phyloP scores from a whole-genome alignment of 1,284 basidiomycete genomes.

The Microbotryum intermedium region DNA sequence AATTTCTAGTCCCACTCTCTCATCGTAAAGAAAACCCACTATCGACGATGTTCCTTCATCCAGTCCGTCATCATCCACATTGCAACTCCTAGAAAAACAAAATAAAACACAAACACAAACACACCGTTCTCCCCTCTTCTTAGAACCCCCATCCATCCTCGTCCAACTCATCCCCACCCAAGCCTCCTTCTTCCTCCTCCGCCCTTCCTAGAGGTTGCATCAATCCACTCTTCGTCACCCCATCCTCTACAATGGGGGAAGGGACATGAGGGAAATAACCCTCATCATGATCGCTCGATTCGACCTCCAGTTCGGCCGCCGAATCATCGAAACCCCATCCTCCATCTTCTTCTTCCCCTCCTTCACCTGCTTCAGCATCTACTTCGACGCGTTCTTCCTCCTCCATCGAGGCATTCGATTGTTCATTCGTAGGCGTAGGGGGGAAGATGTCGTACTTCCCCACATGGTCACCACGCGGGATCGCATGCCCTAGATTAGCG shows the following conservation, averaged over 20 bases:
- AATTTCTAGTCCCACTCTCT: too few relatives aligned
- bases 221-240: background rate
- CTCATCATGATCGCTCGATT: background rate
- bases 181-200: background rate
- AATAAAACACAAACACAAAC: too few relatives aligned
- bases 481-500: background rate
- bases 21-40: too few relatives aligned
- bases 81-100: background rate
- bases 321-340: background rate
- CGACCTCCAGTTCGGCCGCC: background rate
- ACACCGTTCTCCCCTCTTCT: background rate
- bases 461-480: too few relatives aligned
- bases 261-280: background rate
- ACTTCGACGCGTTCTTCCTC: background rate
- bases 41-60: too few relatives aligned
- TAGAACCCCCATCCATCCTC: conserved; percentile 1
- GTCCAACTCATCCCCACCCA: background rate
- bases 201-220: background rate
- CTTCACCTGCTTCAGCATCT: background rate
- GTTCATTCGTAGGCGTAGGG: background rate
- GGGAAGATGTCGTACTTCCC: background rate
- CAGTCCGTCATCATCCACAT: too few relatives aligned
- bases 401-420: background rate
- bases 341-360: background rate
- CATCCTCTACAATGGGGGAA: background rate